Evolutionary conservation across 2,329 filamentous ascomycete species (phyloP).

Genomic region (Sporothrix dimorphospora): DNA sequence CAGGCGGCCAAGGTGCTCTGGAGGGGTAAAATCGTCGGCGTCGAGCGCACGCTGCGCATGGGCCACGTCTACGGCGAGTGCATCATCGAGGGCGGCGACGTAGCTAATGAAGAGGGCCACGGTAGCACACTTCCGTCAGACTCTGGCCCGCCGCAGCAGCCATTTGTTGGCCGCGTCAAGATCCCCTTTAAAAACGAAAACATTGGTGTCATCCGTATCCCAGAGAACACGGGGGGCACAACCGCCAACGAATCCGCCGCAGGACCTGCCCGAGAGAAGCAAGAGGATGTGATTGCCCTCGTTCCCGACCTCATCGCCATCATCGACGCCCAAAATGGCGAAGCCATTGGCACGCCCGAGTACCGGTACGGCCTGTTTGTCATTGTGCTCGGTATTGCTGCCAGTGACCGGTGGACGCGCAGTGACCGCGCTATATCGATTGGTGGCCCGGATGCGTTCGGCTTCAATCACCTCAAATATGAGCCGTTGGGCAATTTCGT

Average conservation of each 20-base stretch:
- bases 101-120: conserved; percentile 35
- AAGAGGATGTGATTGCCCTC: conserved; percentile 50
- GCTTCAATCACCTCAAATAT: conserved; percentile 53
- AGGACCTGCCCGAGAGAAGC: conserved; percentile 37
- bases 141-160: neutral
- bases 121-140: conserved; percentile 28
- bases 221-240: neutral
- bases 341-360: conserved; percentile 60
- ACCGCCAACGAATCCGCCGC: conserved; percentile 29
- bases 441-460: conserved; percentile 54
- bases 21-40: conserved; percentile 65
- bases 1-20: conserved; percentile 60
- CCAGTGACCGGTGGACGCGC: conserved; percentile 51
- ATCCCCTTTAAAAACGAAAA: conserved; percentile 78
- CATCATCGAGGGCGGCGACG: conserved; percentile 54
- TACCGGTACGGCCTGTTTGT: conserved; percentile 58
- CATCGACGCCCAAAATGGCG: conserved; percentile 59
- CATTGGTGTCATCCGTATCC: conserved; percentile 57
- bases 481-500: conserved; percentile 52
- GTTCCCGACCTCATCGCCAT: conserved; percentile 62
- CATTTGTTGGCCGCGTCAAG: conserved; percentile 55
- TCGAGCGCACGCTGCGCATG: conserved; percentile 58
- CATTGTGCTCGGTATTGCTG: conserved; percentile 52
- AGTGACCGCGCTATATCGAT: conserved; percentile 52
- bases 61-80: conserved; percentile 65